These are phyloP conservation scores for Plasmodium gallinaceum DNA, from an alignment of 169 alveolate species.

Conservation along the genomic window DNA sequence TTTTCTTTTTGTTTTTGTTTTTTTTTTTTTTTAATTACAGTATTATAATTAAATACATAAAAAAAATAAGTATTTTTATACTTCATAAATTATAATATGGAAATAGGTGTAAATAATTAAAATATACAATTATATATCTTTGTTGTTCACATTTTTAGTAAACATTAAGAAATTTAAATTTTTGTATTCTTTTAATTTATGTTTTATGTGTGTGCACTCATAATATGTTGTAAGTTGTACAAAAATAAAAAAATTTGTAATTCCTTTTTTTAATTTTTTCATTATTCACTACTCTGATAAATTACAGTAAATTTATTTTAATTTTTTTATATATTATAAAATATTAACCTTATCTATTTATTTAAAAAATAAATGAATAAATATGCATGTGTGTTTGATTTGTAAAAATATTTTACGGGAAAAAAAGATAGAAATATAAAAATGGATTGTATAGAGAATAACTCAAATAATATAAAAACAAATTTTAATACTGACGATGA, in stretches of 20 bases:
- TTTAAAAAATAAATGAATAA: background rate
- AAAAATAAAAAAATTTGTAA: background rate
- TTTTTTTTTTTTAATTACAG: too few species aligned
- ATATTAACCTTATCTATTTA: background rate
- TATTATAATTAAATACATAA: too few species aligned
- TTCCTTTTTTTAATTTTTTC: background rate
- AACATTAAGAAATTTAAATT: too few species aligned
- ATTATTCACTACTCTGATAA: background rate
- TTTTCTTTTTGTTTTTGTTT: too few species aligned
- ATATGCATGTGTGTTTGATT: background rate
- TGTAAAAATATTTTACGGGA: background rate
- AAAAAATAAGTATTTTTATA: too few species aligned
- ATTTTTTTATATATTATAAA: background rate
- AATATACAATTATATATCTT: too few species aligned
- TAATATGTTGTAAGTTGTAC: background rate
- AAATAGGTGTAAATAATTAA: too few species aligned
- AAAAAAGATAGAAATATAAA: conserved; percentile 4
- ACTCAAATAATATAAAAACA: background rate
- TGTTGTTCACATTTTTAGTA: too few species aligned
- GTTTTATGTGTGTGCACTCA: conserved; percentile 11
- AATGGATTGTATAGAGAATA: conserved; percentile 16
- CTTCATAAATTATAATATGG: too few species aligned
- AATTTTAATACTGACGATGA: conserved; percentile 18
- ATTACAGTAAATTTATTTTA: background rate
- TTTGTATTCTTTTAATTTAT: too few species aligned